phyloP scores from a whole-genome alignment of 164 flowering plant species.

The Warburgia ugandensis region DNA sequence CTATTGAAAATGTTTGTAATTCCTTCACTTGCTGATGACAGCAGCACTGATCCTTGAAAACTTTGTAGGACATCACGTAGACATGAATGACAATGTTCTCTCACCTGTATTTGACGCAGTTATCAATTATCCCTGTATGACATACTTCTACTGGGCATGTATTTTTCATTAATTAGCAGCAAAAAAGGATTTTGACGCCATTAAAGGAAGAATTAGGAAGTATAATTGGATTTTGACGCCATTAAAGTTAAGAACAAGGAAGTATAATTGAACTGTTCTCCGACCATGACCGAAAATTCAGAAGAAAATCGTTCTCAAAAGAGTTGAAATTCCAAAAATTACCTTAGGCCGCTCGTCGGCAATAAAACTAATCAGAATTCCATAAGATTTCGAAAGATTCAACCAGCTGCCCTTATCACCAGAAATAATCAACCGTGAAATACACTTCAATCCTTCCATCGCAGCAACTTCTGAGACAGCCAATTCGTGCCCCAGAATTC shows the following conservation, averaged over 20 bases:
- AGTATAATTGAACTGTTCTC: not conserved
- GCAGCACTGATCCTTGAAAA: constrained; percentile 37
- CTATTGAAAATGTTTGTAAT: constrained; percentile 54
- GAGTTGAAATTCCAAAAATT: not conserved
- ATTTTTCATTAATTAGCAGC: not conserved
- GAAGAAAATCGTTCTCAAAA: not conserved
- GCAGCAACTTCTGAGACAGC: constrained; percentile 17
- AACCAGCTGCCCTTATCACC: constrained; percentile 42
- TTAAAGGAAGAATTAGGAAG: not conserved
- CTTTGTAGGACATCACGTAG: constrained; percentile 49
- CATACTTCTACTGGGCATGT: not conserved
- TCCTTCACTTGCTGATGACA: constrained; percentile 71
- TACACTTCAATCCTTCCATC: constrained; percentile 49
- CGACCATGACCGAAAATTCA: not conserved
- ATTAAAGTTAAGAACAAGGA: not conserved
- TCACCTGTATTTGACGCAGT: constrained; percentile 45
- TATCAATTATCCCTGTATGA: not conserved
- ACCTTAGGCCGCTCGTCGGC: constrained; percentile 66
- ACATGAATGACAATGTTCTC: constrained; percentile 52
- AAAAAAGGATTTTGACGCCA: not conserved
- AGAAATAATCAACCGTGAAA: constrained; percentile 33
- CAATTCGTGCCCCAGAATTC: constrained; percentile 22
- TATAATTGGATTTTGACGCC: not conserved
- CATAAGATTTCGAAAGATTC: constrained; percentile 35
- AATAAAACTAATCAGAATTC: constrained; percentile 34